Conservation (phyloP, 257 asterid species). For the Asclepias syriaca region DNA sequence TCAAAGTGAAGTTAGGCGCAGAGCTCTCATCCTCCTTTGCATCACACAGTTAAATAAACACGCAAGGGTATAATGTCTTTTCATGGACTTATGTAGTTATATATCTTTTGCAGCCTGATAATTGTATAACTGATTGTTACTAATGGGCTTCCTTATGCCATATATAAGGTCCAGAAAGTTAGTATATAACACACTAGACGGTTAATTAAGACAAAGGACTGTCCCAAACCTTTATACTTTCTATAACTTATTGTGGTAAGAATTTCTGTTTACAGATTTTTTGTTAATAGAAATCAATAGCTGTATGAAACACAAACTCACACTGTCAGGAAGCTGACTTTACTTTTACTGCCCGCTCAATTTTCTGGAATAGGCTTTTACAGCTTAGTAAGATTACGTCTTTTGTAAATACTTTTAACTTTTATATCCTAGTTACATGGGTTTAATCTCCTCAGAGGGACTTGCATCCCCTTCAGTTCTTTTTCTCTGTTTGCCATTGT, state of each 20-base stretch:
- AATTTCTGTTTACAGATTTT: background rate
- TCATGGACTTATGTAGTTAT: background rate
- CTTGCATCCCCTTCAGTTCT: background rate
- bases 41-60: slow-evolving; percentile 50
- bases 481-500: background rate
- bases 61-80: slow-evolving; percentile 52
- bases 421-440: background rate
- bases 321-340: background rate
- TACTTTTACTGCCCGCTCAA: background rate
- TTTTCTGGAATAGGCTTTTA: background rate
- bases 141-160: no score
- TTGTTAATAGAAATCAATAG: background rate
- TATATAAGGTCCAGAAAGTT: background rate
- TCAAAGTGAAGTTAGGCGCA: slow-evolving; percentile 71
- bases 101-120: background rate
- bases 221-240: background rate
- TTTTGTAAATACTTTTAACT: background rate
- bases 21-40: slow-evolving; percentile 84
- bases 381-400: background rate
- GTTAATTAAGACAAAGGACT: background rate
- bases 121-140: background rate
- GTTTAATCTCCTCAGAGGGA: background rate
- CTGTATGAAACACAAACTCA: background rate
- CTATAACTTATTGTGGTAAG: background rate
- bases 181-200: background rate